Percentiles rank a stretch among this genome's conserved stretches.
phyloP scores from a whole-genome alignment of 1,284 basidiomycete genomes.

The Pseudozyma sp. region DNA sequence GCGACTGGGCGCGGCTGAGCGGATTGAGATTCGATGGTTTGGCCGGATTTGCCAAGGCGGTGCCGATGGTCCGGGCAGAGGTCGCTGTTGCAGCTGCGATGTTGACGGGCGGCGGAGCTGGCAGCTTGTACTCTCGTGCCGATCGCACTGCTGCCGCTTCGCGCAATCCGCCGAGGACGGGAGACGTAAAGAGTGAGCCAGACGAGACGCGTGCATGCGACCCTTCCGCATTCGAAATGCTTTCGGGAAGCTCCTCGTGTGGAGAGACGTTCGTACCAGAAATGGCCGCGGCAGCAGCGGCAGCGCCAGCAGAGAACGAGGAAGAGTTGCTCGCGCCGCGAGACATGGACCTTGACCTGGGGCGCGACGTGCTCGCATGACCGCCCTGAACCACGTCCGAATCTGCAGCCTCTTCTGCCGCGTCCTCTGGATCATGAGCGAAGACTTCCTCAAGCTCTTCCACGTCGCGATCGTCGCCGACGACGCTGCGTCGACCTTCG shows the following conservation, averaged over 20 bases:
- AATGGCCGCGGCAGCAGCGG: slow-evolving; percentile 31
- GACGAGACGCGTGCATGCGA: slow-evolving; percentile 23
- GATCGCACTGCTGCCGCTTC: slow-evolving; percentile 36
- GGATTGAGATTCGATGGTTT: slow-evolving; percentile 50
- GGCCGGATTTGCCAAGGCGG: slow-evolving; percentile 28
- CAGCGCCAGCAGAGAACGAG: slow-evolving; percentile 39
- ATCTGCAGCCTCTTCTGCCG: slow-evolving; percentile 2
- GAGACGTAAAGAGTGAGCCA: slow-evolving; percentile 36
- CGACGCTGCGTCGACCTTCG: slow-evolving; percentile 66
- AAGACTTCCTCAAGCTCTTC: slow-evolving; percentile 74
- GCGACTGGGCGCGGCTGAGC: slow-evolving; percentile 42
- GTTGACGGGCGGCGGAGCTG: slow-evolving; percentile 51
- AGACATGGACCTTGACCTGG: slow-evolving; percentile 30
- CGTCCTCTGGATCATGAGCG: slow-evolving; percentile 58
- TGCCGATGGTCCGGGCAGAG: slow-evolving; percentile 31
- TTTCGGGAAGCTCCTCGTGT: slow-evolving; percentile 9
- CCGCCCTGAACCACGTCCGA: slow-evolving; percentile 1
- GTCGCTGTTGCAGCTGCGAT: slow-evolving; percentile 28
- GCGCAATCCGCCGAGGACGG: slow-evolving; percentile 35
- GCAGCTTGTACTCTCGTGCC: slow-evolving; percentile 50
- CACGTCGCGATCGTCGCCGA: slow-evolving; percentile 34
- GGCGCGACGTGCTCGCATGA: slow-evolving; percentile 4
- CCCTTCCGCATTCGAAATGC: background rate
- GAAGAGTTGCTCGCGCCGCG: slow-evolving; percentile 32
- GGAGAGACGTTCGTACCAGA: slow-evolving; percentile 14